Conservation (phyloP, 2,329 filamentous ascomycete genomes). For the Coniella lustricola region DNA sequence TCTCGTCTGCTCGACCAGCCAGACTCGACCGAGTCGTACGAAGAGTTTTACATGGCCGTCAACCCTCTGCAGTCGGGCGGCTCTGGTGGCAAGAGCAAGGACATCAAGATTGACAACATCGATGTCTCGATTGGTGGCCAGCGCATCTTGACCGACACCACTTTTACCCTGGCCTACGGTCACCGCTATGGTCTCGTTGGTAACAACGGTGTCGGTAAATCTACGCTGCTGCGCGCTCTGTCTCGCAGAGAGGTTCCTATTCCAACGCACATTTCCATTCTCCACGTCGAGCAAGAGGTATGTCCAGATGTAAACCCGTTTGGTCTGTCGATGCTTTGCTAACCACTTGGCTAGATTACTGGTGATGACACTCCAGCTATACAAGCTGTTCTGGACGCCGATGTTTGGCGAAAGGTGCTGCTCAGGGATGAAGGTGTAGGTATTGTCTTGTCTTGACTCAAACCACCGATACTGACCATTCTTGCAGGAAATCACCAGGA, state of each 20-base stretch:
- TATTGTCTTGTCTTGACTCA: slow-evolving; percentile 14
- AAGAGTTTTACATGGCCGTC: slow-evolving; percentile 99
- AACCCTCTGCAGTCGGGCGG: slow-evolving; percentile 86
- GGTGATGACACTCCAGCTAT: slow-evolving; percentile 93
- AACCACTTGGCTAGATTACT: slow-evolving; percentile 53
- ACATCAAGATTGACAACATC: slow-evolving; percentile 95
- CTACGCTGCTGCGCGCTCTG: slow-evolving; percentile 85
- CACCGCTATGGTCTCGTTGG: slow-evolving; percentile 94
- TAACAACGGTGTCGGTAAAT: slow-evolving; percentile 98
- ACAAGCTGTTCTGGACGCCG: slow-evolving; percentile 92
- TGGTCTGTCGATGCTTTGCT: neutral
- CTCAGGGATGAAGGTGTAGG: slow-evolving; percentile 77
- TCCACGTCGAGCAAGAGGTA: slow-evolving; percentile 97
- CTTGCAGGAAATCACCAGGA: slow-evolving; percentile 64
- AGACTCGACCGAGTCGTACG: slow-evolving; percentile 82
- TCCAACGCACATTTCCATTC: slow-evolving; percentile 95
- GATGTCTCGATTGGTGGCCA: slow-evolving; percentile 87
- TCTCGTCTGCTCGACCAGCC: slow-evolving; percentile 80
- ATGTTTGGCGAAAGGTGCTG: slow-evolving; percentile 96
- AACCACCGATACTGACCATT: slow-evolving; percentile 25
- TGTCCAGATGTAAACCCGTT: slow-evolving; percentile 17
- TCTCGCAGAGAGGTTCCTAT: slow-evolving; percentile 90
- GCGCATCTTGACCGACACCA: slow-evolving; percentile 86
- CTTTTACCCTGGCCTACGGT: slow-evolving; percentile 82
- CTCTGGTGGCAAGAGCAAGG: slow-evolving; percentile 83